Evolutionary conservation across 257 asterid species (phyloP), one percentile per base, ranked within the genome.

Genomic region (Nicotiana paniculata): DNA sequence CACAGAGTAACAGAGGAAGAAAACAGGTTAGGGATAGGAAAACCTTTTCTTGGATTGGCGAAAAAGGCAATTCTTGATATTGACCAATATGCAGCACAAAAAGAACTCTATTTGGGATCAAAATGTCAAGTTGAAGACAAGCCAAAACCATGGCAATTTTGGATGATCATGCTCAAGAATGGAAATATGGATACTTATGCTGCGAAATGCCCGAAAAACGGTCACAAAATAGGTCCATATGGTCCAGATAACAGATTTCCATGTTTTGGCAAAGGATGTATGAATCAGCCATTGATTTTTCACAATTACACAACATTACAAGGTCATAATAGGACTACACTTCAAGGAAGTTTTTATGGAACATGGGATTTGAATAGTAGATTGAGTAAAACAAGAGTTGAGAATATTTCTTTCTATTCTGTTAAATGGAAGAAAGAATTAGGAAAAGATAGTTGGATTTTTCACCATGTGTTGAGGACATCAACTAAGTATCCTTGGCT

Each of bases 121-220:
- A 93, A 93, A 88, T 94, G 97, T 72, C 90, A 91, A 87, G 96
- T 93, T 16, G 84, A 89, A 37, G 97, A 92, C 87, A 78, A 76
- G 16, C 93, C 96, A 32, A 85, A 86, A 9, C 95, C 97, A 67
- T 94, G 98, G 98, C 94, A 93, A 35, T 93, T 93, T 75, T 94
- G 98, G 98, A 93, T 93, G 98, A 88, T 93, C 85, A 94, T 94
- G 98, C 90, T 93, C 0, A 93, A 94, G 80, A 94, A 86, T 80
- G 97, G 98, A 6, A 94, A 93, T 82, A 94, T 92, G 97, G 98
- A 94, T 64, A 94, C 97, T 0, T 90, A 69, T 5, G 97, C 98
- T 1, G 94, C 89, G 26, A 88, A 16, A 83, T 94, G 97, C 76
- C 98, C 97, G 2, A 85, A 88, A 81, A 90, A 94, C 7, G 97